Percentiles rank a stretch among this genome's conserved stretches.
Evolutionary conservation across 345 rosid genomes (phyloP).

Genomic region (Pistacia integerrima): DNA sequence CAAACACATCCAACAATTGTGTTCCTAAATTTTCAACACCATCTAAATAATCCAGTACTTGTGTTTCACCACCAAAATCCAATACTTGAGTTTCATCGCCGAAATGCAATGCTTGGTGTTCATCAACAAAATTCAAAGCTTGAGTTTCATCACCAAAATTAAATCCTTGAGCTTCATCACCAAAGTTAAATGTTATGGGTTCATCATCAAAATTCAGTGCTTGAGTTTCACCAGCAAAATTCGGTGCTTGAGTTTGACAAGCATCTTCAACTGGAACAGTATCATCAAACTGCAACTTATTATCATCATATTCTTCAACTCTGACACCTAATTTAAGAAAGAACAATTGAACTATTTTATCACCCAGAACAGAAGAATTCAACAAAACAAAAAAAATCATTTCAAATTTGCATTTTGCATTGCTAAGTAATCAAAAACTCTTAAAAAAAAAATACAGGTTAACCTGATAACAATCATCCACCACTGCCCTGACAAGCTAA

Average conservation of each 20-base stretch:
- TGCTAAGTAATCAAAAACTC: not conserved
- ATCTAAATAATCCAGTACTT: conserved; percentile 11
- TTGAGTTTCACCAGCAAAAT: conserved; percentile 38
- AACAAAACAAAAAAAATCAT: not conserved
- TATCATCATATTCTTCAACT: conserved; percentile 14
- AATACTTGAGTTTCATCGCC: conserved; percentile 23
- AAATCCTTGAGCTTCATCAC: conserved; percentile 33
- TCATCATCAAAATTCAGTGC: conserved; percentile 15
- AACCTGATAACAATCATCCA: not conserved
- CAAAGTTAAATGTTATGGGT: conserved; percentile 14
- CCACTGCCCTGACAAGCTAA: not conserved
- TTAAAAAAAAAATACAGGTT: not conserved
- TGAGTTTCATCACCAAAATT: conserved; percentile 12
- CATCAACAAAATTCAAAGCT: conserved; percentile 13
- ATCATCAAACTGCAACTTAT: conserved; percentile 24
- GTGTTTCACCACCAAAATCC: conserved; percentile 35
- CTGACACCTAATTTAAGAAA: conserved; percentile 19
- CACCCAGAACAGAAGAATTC: not conserved
- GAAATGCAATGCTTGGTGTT: conserved; percentile 29
- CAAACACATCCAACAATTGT: conserved; percentile 30
- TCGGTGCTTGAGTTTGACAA: conserved; percentile 36
- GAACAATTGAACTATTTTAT: not conserved
- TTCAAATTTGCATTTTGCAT: not conserved
- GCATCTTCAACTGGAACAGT: conserved; percentile 30
- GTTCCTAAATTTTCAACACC: conserved; percentile 13